Evolutionary conservation across 139 green algal genomes (phyloP).

Genomic region (Dunaliella primolecta): DNA sequence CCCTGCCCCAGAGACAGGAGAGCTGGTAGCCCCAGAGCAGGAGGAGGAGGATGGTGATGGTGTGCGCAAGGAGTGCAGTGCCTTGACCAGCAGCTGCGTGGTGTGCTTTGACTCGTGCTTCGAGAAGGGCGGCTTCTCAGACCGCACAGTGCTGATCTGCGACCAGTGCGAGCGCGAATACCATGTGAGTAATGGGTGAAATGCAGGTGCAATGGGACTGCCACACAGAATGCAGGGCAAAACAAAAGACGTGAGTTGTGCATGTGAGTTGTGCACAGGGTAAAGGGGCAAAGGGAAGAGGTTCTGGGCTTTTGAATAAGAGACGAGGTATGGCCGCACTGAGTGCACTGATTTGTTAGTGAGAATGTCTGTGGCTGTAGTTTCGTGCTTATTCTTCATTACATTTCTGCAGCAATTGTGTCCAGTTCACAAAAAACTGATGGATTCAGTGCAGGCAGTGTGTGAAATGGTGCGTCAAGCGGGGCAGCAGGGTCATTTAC

Average conservation of each 20-base stretch:
- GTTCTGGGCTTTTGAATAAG: too few species aligned
- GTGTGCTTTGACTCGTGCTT: slow-evolving; percentile 66
- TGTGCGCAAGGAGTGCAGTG: not conserved
- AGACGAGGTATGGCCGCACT: too few species aligned
- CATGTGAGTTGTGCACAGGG: not conserved
- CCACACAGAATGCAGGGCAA: not conserved
- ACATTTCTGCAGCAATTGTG: too few species aligned
- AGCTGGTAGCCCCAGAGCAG: too few species aligned
- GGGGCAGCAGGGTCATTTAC: too few species aligned
- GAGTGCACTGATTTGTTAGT: too few species aligned
- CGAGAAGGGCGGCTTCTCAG: slow-evolving; percentile 69
- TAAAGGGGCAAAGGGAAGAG: not conserved
- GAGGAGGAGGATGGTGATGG: slow-evolving; percentile 7
- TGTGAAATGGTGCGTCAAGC: too few species aligned
- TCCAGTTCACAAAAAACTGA: too few species aligned
- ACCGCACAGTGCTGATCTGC: slow-evolving; percentile 90
- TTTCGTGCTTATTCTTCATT: too few species aligned
- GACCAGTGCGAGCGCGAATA: slow-evolving; percentile 95
- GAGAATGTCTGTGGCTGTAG: too few species aligned
- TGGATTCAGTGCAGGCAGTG: too few species aligned
- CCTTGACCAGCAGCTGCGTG: slow-evolving; percentile 68
- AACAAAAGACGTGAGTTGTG: not conserved
- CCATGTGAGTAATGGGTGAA: slow-evolving; percentile 83
- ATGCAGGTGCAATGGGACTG: too few species aligned
- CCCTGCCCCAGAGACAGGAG: not conserved